phyloP scores from a whole-genome alignment of 352 stramenopile genomes.

The Globisporangium parvum region DNA sequence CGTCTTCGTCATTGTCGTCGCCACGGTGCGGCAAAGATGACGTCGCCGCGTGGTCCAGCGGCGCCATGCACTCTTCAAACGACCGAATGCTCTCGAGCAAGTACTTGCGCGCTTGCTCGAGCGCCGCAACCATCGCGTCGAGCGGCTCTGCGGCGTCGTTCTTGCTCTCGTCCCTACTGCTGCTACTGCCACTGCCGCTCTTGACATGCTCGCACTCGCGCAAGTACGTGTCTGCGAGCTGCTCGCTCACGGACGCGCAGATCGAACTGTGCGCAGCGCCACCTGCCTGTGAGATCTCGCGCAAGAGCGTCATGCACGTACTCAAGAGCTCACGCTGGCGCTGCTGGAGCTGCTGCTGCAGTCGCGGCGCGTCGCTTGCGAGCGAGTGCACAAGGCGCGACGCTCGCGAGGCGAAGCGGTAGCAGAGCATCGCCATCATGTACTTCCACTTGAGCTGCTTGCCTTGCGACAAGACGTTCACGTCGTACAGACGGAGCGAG shows the following conservation, averaged over 20 bases:
- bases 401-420: conserved; percentile 73
- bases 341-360: conserved; percentile 63
- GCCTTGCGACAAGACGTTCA: conserved; percentile 74
- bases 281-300: conserved; percentile 59
- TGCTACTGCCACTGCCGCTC: background rate
- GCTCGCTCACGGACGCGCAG: conserved; percentile 71
- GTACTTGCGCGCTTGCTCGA: conserved; percentile 59
- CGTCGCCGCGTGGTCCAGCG: conserved; percentile 11
- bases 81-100: conserved; percentile 59
- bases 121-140: conserved; percentile 7
- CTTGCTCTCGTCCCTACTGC: conserved; percentile 2
- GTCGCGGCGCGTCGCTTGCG: conserved; percentile 36
- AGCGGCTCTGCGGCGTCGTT: conserved; percentile 10
- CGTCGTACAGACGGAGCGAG: conserved; percentile 75
- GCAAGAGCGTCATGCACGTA: conserved; percentile 68
- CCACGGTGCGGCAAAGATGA: conserved; percentile 24
- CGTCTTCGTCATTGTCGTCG: conserved; percentile 23
- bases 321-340: conserved; percentile 70
- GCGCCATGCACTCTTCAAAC: conserved; percentile 63
- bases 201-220: conserved; percentile 37
- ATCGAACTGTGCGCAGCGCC: conserved; percentile 66
- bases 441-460: conserved; percentile 89
- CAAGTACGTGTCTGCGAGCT: conserved; percentile 80
- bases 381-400: conserved; percentile 60
- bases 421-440: conserved; percentile 88